phyloP scores from a whole-genome alignment of 2,329 filamentous ascomycete genomes.

The Dothiorella sarmentorum region DNA sequence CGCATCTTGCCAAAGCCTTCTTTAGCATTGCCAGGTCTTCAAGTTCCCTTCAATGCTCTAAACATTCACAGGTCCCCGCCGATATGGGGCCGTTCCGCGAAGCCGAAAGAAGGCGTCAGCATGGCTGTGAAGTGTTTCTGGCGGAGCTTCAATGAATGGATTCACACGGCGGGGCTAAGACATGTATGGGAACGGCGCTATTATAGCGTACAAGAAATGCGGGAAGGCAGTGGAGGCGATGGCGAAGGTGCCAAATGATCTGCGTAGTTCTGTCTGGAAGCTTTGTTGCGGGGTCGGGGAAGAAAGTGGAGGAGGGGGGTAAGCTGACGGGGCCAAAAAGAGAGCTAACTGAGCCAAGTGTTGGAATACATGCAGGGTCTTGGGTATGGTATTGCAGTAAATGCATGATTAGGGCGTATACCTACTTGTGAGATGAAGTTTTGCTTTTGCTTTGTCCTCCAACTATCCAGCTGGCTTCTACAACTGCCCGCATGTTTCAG shows the following conservation, averaged over 20 bases:
- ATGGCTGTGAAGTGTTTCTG: conserved; percentile 92
- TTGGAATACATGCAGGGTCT: background rate
- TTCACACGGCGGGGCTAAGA: conserved; percentile 72
- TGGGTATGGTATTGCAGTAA: too few species aligned
- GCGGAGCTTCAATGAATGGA: conserved; percentile 59
- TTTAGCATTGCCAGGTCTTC: conserved; percentile 68
- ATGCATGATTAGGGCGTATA: too few species aligned
- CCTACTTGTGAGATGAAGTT: too few species aligned
- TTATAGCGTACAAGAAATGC: conserved; percentile 80
- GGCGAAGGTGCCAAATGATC: conserved; percentile 59
- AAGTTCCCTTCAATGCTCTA: conserved; percentile 74
- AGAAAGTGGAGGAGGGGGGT: conserved; percentile 25
- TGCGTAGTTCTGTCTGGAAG: conserved; percentile 71
- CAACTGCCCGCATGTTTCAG: too few species aligned
- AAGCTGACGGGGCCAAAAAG: background rate
- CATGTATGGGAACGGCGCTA: conserved; percentile 83
- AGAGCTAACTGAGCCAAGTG: background rate
- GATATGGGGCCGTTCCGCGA: conserved; percentile 76
- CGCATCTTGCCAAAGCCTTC: conserved; percentile 70
- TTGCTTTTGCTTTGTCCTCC: too few species aligned
- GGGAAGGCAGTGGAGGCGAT: conserved; percentile 69
- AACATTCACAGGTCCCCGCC: too few species aligned
- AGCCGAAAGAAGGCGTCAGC: conserved; percentile 54
- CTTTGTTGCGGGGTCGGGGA: conserved; percentile 64
- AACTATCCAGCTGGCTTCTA: too few species aligned